These are phyloP conservation scores for Amaranthus cruentus DNA, from an alignment of 148 eudicot genomes.

Conservation along the genomic window DNA sequence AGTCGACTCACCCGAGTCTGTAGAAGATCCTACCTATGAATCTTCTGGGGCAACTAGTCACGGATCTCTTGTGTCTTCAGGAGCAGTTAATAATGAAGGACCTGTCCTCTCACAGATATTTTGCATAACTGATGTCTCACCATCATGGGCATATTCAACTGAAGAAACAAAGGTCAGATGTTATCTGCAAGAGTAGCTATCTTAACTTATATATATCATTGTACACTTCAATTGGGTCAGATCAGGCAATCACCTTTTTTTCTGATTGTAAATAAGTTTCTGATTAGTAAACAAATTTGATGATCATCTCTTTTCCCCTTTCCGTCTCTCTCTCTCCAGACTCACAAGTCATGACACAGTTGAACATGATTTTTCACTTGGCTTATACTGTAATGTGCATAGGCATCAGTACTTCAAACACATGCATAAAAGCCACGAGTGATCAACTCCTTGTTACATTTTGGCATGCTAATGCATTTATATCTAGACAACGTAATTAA, in stretches of 20 bases:
- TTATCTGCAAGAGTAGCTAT: not conserved
- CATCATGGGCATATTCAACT: slow-evolving; percentile 60
- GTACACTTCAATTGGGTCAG: not conserved
- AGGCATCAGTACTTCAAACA: no score
- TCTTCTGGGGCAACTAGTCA: slow-evolving; percentile 37
- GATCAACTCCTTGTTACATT: no score
- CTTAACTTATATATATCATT: not conserved
- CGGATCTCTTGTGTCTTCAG: slow-evolving; percentile 33
- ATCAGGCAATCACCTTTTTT: not conserved
- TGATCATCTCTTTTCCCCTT: no score
- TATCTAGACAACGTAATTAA: no score
- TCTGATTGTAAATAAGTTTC: not conserved
- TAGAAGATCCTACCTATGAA: slow-evolving; percentile 38
- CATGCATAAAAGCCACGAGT: no score
- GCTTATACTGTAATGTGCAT: no score
- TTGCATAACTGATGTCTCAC: slow-evolving; percentile 71
- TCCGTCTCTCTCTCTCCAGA: no score
- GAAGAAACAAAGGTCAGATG: slow-evolving; percentile 80
- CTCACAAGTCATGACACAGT: no score
- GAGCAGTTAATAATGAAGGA: slow-evolving; percentile 23
- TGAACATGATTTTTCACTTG: no score
- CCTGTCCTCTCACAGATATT: slow-evolving; percentile 48
- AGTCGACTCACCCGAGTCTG: slow-evolving; percentile 55
- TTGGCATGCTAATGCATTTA: no score
- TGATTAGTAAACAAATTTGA: no score